A percentile compares a stretch with the other conserved stretches of the same genome.
These are phyloP conservation scores for Colletotrichum spaethianum DNA, from an alignment of 2,329 filamentous ascomycete genomes.

Conservation along the genomic window DNA sequence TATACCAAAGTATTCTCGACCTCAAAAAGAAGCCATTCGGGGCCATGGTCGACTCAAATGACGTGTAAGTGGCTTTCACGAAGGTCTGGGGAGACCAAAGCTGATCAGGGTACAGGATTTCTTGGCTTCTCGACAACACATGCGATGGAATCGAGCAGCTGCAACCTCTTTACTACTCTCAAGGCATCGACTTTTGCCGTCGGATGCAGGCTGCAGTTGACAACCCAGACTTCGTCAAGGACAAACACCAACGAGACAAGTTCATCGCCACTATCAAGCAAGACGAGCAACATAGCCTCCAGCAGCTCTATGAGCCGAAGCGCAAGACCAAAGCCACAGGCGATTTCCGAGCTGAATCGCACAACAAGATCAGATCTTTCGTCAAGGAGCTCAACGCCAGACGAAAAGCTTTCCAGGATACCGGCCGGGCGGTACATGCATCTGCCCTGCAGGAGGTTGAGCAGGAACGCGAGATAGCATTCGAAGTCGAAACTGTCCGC, in stretches of 20 bases:
- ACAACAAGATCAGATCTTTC: conserved; percentile 45
- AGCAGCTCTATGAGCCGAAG: conserved; percentile 67
- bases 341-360: conserved; percentile 33
- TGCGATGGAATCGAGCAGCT: conserved; percentile 73
- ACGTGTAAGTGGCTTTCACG: conserved; percentile 55
- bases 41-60: conserved; percentile 57
- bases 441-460: conserved; percentile 73
- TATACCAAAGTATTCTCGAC: conserved; percentile 72
- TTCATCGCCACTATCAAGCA: conserved; percentile 61
- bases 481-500: conserved; percentile 70
- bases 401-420: conserved; percentile 49
- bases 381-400: conserved; percentile 51
- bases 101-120: conserved; percentile 39
- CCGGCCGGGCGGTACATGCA: conserved; percentile 59
- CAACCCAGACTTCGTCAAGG: conserved; percentile 57
- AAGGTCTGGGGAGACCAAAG: background rate
- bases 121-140: conserved; percentile 76
- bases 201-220: conserved; percentile 64
- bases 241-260: conserved; percentile 50
- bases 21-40: conserved; percentile 49
- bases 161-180: conserved; percentile 69
- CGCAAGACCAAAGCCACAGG: conserved; percentile 42
- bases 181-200: conserved; percentile 73
- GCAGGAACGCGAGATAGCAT: conserved; percentile 71
- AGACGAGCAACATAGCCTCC: conserved; percentile 69